phyloP scores from a whole-genome alignment of 2,329 filamentous ascomycete genomes.

The Microcyclospora tardicrescens region DNA sequence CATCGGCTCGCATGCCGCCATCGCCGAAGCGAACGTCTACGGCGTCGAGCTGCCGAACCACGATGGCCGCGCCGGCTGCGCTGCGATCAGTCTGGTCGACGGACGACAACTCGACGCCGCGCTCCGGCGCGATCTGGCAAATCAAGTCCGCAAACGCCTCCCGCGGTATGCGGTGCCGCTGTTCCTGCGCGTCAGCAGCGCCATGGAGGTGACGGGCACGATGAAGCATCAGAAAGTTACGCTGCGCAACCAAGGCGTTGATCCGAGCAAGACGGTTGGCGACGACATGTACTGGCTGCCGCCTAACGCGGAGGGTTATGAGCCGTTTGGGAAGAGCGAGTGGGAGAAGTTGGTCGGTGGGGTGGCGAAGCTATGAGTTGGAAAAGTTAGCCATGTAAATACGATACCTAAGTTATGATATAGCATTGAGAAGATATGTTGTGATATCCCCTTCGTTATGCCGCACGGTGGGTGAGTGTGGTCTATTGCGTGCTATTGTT shows the following conservation, averaged over 20 bases:
- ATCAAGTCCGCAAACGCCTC: conserved; percentile 44
- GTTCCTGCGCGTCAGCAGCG: conserved; percentile 46
- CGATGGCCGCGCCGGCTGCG: conserved; percentile 74
- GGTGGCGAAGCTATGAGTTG: conserved; percentile 55
- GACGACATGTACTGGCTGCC: conserved; percentile 55
- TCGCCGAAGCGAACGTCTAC: conserved; percentile 76
- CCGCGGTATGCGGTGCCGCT: conserved; percentile 66
- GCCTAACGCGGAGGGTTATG: conserved; percentile 46
- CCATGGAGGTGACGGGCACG: conserved; percentile 59
- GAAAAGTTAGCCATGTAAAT: conserved; percentile 15
- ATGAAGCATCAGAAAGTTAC: conserved; percentile 78
- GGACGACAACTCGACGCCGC: conserved; percentile 23
- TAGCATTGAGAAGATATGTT: too few species aligned
- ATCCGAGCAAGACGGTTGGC: conserved; percentile 41
- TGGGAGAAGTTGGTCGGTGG: conserved; percentile 58
- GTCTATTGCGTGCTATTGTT: too few species aligned
- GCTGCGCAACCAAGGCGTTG: conserved; percentile 60
- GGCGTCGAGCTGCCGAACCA: conserved; percentile 68
- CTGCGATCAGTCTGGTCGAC: conserved; percentile 46
- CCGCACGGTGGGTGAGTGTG: too few species aligned
- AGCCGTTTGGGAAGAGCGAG: conserved; percentile 51
- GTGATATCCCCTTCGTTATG: too few species aligned
- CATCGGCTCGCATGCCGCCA: conserved; percentile 50
- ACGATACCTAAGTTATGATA: too few species aligned
- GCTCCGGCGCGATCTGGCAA: conserved; percentile 41